Percentiles rank a stretch among this genome's conserved stretches.
phyloP scores from a whole-genome alignment of 352 stramenopile genomes.

The Phytopythium chamaehyphon region DNA sequence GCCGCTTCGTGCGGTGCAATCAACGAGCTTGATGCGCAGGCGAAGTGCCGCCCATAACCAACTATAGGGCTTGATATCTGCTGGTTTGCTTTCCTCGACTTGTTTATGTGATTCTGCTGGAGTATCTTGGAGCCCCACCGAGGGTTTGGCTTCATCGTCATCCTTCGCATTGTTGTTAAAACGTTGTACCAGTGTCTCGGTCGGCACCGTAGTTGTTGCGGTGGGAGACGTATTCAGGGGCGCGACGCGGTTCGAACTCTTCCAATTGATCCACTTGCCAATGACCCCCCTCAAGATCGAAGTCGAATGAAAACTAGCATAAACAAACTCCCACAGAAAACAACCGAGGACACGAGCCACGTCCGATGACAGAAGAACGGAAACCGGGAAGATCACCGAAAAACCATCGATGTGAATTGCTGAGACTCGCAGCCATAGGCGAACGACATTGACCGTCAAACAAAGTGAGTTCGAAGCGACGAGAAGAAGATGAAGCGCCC shows the following conservation, averaged over 20 bases:
- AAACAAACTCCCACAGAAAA: not conserved
- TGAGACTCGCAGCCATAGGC: not conserved
- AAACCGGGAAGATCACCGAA: not conserved
- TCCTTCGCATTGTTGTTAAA: too few relatives aligned
- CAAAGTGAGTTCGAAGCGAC: not conserved
- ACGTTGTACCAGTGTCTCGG: conserved; percentile 2
- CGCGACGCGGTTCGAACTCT: not conserved
- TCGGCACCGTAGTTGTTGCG: not conserved
- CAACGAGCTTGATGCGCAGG: not conserved
- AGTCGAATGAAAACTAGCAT: not conserved
- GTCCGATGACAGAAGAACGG: not conserved
- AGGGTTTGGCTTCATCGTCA: too few relatives aligned
- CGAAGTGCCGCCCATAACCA: not conserved
- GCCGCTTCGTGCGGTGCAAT: not conserved
- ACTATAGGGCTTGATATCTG: too few relatives aligned
- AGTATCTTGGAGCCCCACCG: too few relatives aligned
- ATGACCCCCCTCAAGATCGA: not conserved
- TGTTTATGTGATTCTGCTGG: too few relatives aligned
- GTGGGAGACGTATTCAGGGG: not conserved
- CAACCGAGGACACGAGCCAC: not conserved
- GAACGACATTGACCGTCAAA: not conserved
- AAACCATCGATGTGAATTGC: not conserved
- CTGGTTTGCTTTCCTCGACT: too few relatives aligned
- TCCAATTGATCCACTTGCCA: not conserved
- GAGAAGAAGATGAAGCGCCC: not conserved